phyloP scores from a whole-genome alignment of 208 protist genomes.

The Trypanosoma lewisi region DNA sequence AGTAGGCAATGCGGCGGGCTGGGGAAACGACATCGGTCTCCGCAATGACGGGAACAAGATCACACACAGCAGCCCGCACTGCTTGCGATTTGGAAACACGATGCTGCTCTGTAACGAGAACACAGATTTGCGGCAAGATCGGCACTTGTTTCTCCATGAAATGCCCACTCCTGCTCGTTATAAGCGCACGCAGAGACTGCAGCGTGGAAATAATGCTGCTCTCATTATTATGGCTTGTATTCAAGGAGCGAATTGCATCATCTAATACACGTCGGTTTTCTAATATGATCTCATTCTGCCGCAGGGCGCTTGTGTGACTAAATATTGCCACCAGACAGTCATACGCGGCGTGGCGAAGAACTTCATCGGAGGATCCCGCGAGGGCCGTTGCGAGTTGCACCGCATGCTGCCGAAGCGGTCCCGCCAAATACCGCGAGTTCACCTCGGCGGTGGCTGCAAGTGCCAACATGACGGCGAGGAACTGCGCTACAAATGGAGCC shows the following conservation, averaged over 20 bases:
- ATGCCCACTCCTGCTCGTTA: slow-evolving; percentile 68
- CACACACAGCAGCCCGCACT: slow-evolving; percentile 77
- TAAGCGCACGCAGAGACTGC: slow-evolving; percentile 69
- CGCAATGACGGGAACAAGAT: slow-evolving; percentile 87
- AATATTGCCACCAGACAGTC: slow-evolving; percentile 86
- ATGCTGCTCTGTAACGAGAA: slow-evolving; percentile 84
- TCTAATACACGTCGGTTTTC: slow-evolving; percentile 82
- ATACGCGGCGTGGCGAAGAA: slow-evolving; percentile 69
- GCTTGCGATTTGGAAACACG: slow-evolving; percentile 72
- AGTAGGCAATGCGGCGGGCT: slow-evolving; percentile 71
- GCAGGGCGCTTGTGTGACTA: slow-evolving; percentile 58
- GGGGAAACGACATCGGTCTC: slow-evolving; percentile 65
- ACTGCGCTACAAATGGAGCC: slow-evolving; percentile 61
- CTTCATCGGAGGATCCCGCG: slow-evolving; percentile 52
- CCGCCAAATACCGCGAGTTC: slow-evolving; percentile 71
- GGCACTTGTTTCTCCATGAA: slow-evolving; percentile 70
- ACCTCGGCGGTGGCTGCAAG: slow-evolving; percentile 69
- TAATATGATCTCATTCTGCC: slow-evolving; percentile 76
- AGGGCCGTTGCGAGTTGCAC: slow-evolving; percentile 79
- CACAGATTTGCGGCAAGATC: slow-evolving; percentile 70
- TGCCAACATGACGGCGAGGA: slow-evolving; percentile 74
- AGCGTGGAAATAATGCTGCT: slow-evolving; percentile 72
- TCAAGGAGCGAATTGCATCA: slow-evolving; percentile 73
- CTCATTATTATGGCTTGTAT: slow-evolving; percentile 82
- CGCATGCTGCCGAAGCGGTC: slow-evolving; percentile 49